These are phyloP conservation scores for Ogataea methanolica DNA, from an alignment of 805 yeast species.

Conservation along the genomic window DNA sequence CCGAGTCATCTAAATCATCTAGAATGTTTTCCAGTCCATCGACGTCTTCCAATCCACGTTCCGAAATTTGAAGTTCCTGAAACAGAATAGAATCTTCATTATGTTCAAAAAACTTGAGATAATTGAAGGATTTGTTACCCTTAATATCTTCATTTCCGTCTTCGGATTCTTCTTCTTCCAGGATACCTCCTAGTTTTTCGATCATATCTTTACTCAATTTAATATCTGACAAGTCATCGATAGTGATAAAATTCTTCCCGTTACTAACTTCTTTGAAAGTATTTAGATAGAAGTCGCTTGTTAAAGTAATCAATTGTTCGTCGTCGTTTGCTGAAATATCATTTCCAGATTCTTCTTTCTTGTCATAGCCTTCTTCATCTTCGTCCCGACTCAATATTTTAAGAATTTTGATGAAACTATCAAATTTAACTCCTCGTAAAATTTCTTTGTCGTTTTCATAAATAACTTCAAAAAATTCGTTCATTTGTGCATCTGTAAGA, in stretches of 20 bases:
- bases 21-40: too few species aligned
- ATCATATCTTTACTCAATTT: slow-evolving; percentile 15
- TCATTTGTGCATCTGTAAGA: slow-evolving; percentile 30
- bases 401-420: slow-evolving; percentile 23
- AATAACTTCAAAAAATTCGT: slow-evolving; percentile 33
- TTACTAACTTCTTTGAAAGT: slow-evolving; percentile 37
- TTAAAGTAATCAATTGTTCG: slow-evolving; percentile 32
- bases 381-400: slow-evolving; percentile 14
- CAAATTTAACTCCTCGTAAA: slow-evolving; percentile 24
- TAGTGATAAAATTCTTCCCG: slow-evolving; percentile 35
- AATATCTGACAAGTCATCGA: slow-evolving; percentile 34
- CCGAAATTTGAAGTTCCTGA: neutral
- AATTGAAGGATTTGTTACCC: slow-evolving; percentile 4
- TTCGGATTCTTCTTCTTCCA: slow-evolving; percentile 3
- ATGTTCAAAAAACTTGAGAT: slow-evolving; percentile 10
- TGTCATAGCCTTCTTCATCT: slow-evolving; percentile 8
- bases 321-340: slow-evolving; percentile 26
- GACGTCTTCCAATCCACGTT: too few species aligned
- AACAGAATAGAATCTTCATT: slow-evolving; percentile 7
- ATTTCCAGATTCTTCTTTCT: slow-evolving; percentile 17
- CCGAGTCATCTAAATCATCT: too few species aligned
- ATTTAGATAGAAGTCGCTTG: slow-evolving; percentile 34
- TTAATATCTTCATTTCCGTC: neutral
- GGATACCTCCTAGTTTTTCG: slow-evolving; percentile 6
- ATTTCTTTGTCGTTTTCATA: slow-evolving; percentile 18